phyloP scores from a whole-genome alignment of 2,329 filamentous ascomycete species.

The Thelonectria olida region DNA sequence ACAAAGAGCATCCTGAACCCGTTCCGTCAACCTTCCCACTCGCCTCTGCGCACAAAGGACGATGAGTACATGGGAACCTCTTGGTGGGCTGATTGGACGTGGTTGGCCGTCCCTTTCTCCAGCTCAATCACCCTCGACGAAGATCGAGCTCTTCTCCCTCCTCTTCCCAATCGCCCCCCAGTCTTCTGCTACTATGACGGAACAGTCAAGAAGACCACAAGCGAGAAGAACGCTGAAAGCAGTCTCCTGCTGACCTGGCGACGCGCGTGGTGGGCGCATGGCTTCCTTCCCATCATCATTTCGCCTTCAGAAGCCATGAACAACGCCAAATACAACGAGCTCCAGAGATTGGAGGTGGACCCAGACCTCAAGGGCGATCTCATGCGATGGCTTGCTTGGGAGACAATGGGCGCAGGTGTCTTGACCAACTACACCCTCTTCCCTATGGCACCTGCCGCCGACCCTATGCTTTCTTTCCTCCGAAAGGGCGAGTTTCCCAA shows the following conservation, averaged over 20 bases:
- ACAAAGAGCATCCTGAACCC: slow-evolving; percentile 67
- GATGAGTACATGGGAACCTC: slow-evolving; percentile 80
- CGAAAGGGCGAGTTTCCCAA: slow-evolving; percentile 78
- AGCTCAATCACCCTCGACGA: slow-evolving; percentile 82
- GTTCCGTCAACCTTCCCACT: slow-evolving; percentile 75
- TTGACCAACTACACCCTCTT: slow-evolving; percentile 82
- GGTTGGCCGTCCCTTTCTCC: slow-evolving; percentile 86
- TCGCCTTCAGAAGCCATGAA: slow-evolving; percentile 82
- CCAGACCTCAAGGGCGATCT: slow-evolving; percentile 73
- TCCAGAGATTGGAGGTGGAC: slow-evolving; percentile 72
- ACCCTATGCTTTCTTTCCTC: slow-evolving; percentile 76
- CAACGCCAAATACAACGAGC: slow-evolving; percentile 79
- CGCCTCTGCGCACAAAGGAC: slow-evolving; percentile 78
- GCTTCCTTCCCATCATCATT: slow-evolving; percentile 86
- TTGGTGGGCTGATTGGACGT: slow-evolving; percentile 92
- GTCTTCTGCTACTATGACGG: slow-evolving; percentile 94
- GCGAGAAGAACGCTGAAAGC: slow-evolving; percentile 76
- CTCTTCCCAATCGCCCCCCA: slow-evolving; percentile 72
- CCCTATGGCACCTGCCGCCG: slow-evolving; percentile 82
- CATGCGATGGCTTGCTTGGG: slow-evolving; percentile 92
- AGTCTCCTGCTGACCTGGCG: slow-evolving; percentile 87
- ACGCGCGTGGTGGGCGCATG: slow-evolving; percentile 93
- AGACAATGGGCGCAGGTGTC: slow-evolving; percentile 85
- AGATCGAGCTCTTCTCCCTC: slow-evolving; percentile 83
- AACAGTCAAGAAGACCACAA: slow-evolving; percentile 67